Evolutionary conservation across 495 filamentous ascomycete species (phyloP), one percentile per base, ranked within the genome.

Genomic region (Chlorociboria aeruginascens): DNA sequence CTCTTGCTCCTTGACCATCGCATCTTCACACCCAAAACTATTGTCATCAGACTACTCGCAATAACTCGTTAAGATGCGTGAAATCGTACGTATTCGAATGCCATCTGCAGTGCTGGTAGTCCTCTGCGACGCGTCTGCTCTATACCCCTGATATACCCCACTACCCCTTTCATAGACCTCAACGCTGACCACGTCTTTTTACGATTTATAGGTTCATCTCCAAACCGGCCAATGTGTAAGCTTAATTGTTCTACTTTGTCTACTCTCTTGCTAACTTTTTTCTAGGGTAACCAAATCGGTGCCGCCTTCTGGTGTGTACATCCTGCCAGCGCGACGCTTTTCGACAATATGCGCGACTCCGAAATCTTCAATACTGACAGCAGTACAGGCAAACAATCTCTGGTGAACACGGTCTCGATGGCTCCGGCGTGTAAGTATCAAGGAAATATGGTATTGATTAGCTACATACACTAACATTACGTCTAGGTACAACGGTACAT

Each of bases 231-330:
- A 98, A 81, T 94, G 87, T 72, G 86, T 89, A 79, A 72, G 86
- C 74, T 47, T 49, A 43, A 29, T 31, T 50, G 29, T 46, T 52
- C 10, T n/a, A 36, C 53, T 61, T 62, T 59, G 65, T 56, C 59
- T 58, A 57, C 55, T 57, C 54, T 66, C 65, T 61, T 70, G 61
- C 63, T 61, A 53, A 64, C 52, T 48, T n/a, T 59, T 40, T 54
- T 51, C 64, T 64, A 95, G 85, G 93, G 93, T 81, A 97, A 98
- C 85, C 92, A 98, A 86, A 95, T 97, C 61, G 93, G 92, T 86
- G 92, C 92, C 74, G 93, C 92, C 69, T 98, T 98, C 82, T 98
- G 93, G 84, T 85, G 69, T 52, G 77, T 75, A 47, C 37, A 55
- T 50, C 50, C 50, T 38, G 40, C 38, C 35, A n/a, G 30, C 47